These are phyloP conservation scores for Stropharia rugosoannulata DNA, from an alignment of 768 basidiomycete species.

Conservation along the genomic window DNA sequence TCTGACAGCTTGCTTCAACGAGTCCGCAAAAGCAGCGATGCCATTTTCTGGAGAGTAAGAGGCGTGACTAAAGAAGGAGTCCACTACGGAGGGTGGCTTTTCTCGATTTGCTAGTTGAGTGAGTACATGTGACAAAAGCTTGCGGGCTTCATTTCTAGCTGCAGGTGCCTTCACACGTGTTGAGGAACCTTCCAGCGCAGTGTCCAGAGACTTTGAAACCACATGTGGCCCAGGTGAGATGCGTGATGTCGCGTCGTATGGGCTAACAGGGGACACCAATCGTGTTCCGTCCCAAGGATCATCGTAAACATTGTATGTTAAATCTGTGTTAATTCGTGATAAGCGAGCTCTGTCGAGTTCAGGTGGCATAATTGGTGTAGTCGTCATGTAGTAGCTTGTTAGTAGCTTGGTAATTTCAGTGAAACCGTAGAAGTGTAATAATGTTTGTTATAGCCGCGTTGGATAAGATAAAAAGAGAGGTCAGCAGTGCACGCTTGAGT, in stretches of 20 bases:
- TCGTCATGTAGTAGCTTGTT: too few relatives aligned
- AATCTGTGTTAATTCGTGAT: conserved; percentile 19
- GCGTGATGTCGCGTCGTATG: neutral
- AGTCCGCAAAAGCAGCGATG: conserved; percentile 41
- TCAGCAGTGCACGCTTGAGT: too few relatives aligned
- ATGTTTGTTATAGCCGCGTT: too few relatives aligned
- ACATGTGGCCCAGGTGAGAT: neutral
- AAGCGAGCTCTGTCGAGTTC: neutral
- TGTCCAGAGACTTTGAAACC: neutral
- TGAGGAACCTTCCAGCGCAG: conserved; percentile 5
- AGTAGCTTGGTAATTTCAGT: too few relatives aligned
- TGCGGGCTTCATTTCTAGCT: conserved; percentile 56
- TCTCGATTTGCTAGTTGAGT: conserved; percentile 58
- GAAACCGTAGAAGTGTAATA: too few relatives aligned
- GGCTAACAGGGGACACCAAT: neutral
- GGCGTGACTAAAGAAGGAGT: conserved; percentile 30
- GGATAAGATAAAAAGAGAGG: too few relatives aligned
- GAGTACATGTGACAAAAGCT: conserved; percentile 65
- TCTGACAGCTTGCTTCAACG: conserved; percentile 44
- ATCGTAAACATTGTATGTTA: conserved; percentile 22
- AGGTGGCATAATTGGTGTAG: neutral
- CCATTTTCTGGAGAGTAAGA: conserved; percentile 27
- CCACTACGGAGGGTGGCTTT: conserved; percentile 52
- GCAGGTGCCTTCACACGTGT: conserved; percentile 22
- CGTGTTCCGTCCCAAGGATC: conserved; percentile 13